Evolutionary conservation across 768 basidiomycete genomes (phyloP), one percentile per base, ranked within the genome.

Genomic region (Imleria badia): DNA sequence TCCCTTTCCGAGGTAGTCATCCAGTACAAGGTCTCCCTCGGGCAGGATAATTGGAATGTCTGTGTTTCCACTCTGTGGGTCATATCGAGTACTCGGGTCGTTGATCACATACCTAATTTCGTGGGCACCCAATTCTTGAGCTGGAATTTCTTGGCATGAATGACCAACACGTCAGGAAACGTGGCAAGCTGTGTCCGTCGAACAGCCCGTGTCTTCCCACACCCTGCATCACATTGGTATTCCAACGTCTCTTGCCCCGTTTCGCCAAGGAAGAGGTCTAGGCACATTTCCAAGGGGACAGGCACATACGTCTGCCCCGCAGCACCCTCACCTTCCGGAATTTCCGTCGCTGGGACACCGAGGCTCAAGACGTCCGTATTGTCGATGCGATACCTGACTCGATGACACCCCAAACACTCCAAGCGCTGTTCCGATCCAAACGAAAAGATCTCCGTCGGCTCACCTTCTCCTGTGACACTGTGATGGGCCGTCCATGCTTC

Each of bases 51-150:
- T 72, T 1, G 96, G 94, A 33, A 98, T 91, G 58, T 97, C 96
- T 94, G 60, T 17, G 8, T 54, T 22, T 23, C 5, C 3, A 19
- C n/a, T 26, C 19, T 22, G 30, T 65, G 10, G 52, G 29, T 36
- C 15, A 44, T 36, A 39, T 44, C 46, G 2, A 48, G 17, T 1
- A 41, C 4, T 11, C n/a, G 23, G 3, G 7, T 38, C 3, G n/a
- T 34, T 23, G 8, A 40, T 29, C 8, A 66, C 83, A 17, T 58
- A 93, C 94, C 92, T 29, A 98, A 78, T 72, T 99, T 99, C 4
- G 87, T 81, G 0, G 97, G 97, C 1, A 99, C 92, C 97, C 97
- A 98, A 61, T 94, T 93, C 39, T 94, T 87, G 5, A 96, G 81
- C 70, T 94, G 91, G 76, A 97, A 98, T 63, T 96, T 96, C 66